Evolutionary conservation across 495 filamentous ascomycete species (phyloP).

Genomic region (Bacidia gigantensis): DNA sequence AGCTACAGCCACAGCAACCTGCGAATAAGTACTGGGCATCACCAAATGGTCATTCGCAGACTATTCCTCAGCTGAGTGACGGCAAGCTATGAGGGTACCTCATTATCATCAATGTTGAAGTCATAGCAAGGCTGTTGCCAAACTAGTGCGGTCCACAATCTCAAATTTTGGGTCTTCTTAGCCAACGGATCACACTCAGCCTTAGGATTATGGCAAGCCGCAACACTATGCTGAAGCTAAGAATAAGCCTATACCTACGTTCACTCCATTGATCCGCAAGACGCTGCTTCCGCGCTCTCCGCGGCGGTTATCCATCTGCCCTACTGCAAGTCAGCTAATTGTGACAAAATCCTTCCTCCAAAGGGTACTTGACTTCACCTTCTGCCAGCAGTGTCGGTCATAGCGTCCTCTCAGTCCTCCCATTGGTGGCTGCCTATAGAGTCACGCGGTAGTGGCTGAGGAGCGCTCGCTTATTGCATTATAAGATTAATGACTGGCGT

Average conservation of each 20-base stretch:
- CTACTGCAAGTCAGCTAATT: not conserved
- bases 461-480: not conserved
- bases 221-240: not conserved
- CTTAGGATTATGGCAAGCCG: not conserved
- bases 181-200: not conserved
- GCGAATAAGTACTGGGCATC: too few relatives aligned
- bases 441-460: not conserved
- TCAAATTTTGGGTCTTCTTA: not conserved
- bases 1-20: not conserved
- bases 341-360: not conserved
- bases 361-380: not conserved
- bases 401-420: not conserved
- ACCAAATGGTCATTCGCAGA: too few relatives aligned
- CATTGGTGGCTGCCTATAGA: not conserved
- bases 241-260: slow-evolving; percentile 14
- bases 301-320: not conserved
- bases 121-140: not conserved
- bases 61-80: not conserved
- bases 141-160: not conserved
- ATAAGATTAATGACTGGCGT: not conserved
- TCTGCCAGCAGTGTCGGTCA: not conserved
- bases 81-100: not conserved
- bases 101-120: not conserved
- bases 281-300: too few relatives aligned
- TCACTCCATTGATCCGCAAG: too few relatives aligned